Evolutionary conservation across 73 alveolate species (phyloP), one percentile per base, ranked within the genome.

Genomic region (Durusdinium trenchii): DNA sequence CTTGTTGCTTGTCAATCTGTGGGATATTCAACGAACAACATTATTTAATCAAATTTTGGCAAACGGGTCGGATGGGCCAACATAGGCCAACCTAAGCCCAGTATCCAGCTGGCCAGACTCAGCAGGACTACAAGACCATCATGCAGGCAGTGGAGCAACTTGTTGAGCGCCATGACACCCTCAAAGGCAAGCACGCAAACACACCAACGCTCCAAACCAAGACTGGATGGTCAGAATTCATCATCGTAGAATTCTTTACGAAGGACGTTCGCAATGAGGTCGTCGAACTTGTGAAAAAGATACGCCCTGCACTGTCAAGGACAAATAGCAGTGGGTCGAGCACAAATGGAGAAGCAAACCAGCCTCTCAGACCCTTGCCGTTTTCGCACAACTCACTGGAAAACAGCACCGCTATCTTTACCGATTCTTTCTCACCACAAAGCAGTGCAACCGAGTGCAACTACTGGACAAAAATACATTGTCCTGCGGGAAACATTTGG

Each of bases 41-140:
- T n/a, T n/a, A n/a, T n/a, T n/a, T n/a, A n/a, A n/a, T n/a, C n/a
- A n/a, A n/a, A n/a, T n/a, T n/a, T n/a, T n/a, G n/a, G n/a, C n/a
- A n/a, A n/a, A n/a, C n/a, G n/a, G n/a, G n/a, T n/a, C n/a, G n/a
- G n/a, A n/a, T n/a, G n/a, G n/a, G n/a, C n/a, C n/a, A n/a, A n/a
- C n/a, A n/a, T n/a, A n/a, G n/a, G n/a, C n/a, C n/a, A n/a, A n/a
- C n/a, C n/a, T n/a, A n/a, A n/a, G n/a, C n/a, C n/a, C n/a, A n/a
- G 75, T 86, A 54, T 57, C 82, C 51, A 35, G 45, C 2, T 86
- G 95, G 95, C 81, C 81, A 40, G 95, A 86, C 61, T 57, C 95
- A 42, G 61, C 95, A 16, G n/a, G 48, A 26, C 61, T 50, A 28
- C 76, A 16, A 0, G 95, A 86, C 95, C 79, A 82, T n/a, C 61